Base-by-base conservation (phyloP, 2,329 filamentous ascomycete genomes). In the Colletotrichum aenigma region DNA sequence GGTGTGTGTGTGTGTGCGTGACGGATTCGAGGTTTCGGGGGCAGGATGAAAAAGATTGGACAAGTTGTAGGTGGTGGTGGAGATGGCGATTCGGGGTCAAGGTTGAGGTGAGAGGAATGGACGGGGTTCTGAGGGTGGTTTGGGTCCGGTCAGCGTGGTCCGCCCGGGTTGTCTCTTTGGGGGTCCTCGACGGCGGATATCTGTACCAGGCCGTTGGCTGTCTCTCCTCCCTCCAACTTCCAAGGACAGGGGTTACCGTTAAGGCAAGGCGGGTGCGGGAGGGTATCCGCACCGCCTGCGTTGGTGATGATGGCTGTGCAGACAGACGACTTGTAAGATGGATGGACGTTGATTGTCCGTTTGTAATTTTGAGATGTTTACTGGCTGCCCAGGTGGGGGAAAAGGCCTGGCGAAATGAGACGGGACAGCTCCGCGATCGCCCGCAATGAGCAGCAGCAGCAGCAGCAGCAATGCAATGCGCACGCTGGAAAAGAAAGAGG, bases 11-110 rank as follows among this genome's bases (percentile, higher is more conserved):
- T 60, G 71, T n/a, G 66, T 55, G 61, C 67, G 62, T 71, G 67
- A 70, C 48, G 72, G 58, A 9, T 65, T 66, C 48, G 71, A 67
- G 69, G 71, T 62, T 66, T 65, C 43, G 72, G 43, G 72, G 60
- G 30, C 16, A 32, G 30, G 24, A 21, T 62, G 58, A 58, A 71
- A 70, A 66, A 55, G 75, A 71, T 32, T 66, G 70, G 71, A 28
- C 13, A 55, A 64, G 18, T 21, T 61, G 28, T 34, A 48, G 26
- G 60, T 65, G 32, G 30, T 64, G 66, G 66, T 74, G 61, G 74
- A 70, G 71, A 62, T 70, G 74, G 66, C 60, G 30, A 74, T 66
- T 70, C 66, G 66, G 70, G 74, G 58, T 65, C 58, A n/a, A 34
- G 32, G 32, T 34, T 32, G 30, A 69, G 52, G 65, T 18, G 26